Conservation (phyloP, 345 rosid species). For the Schrenkiella parvula region DNA sequence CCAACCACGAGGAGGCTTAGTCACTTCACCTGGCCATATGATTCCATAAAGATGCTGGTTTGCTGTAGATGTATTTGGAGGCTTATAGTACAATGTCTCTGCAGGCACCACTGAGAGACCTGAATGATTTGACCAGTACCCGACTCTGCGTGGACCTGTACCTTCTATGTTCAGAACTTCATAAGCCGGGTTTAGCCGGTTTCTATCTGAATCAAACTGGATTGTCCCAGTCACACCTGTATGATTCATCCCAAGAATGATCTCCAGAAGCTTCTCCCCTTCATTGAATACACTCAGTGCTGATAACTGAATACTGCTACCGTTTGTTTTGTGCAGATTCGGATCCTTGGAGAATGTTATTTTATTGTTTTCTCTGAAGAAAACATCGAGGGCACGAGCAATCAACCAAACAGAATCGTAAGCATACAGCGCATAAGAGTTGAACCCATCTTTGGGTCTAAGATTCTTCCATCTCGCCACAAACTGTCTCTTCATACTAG, state of each 20-base stretch:
- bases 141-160: slow-evolving; percentile 65
- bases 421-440: slow-evolving; percentile 83
- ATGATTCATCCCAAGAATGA: slow-evolving; percentile 55
- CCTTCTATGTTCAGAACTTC: slow-evolving; percentile 83
- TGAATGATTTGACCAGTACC: slow-evolving; percentile 89
- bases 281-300: slow-evolving; percentile 65
- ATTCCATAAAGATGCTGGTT: slow-evolving; percentile 54
- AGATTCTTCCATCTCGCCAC: slow-evolving; percentile 50
- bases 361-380: slow-evolving; percentile 52
- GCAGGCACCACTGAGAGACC: slow-evolving; percentile 71
- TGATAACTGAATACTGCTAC: slow-evolving; percentile 48
- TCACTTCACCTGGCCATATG: slow-evolving; percentile 87
- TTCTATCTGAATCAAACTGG: slow-evolving; percentile 55
- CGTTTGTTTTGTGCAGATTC: slow-evolving; percentile 44
- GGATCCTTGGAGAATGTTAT: slow-evolving; percentile 66
- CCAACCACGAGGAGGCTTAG: slow-evolving; percentile 75
- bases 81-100: slow-evolving; percentile 53
- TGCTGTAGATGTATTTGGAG: slow-evolving; percentile 48
- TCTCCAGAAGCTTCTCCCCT: slow-evolving; percentile 64
- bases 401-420: slow-evolving; percentile 92
- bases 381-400: slow-evolving; percentile 72
- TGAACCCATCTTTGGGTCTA: slow-evolving; percentile 35
- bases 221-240: slow-evolving; percentile 69
- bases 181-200: slow-evolving; percentile 65
- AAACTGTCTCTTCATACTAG: slow-evolving; percentile 48